Conservation (phyloP, 768 basidiomycete species). For the Zangia roseola region DNA sequence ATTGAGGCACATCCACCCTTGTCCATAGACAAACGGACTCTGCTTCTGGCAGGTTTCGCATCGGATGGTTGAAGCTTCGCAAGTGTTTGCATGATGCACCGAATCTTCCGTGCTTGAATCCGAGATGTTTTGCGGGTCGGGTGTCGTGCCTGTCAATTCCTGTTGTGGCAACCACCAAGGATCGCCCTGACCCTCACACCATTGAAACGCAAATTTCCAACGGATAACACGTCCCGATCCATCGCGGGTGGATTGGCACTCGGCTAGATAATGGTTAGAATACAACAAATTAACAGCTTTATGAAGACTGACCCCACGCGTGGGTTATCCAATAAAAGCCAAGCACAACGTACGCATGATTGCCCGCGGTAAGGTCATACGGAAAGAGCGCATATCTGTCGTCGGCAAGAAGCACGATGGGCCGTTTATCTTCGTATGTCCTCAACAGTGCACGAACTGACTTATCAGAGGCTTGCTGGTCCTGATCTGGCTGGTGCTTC, state of each 20-base stretch:
- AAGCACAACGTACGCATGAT: constrained; percentile 51
- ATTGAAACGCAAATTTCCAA: constrained; percentile 83
- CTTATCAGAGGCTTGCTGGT: constrained; percentile 67
- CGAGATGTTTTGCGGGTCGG: neutral
- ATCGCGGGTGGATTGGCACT: constrained; percentile 54
- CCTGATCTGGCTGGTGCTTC: constrained; percentile 45
- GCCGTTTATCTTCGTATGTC: constrained; percentile 52
- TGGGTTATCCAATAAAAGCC: constrained; percentile 68
- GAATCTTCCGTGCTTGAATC: neutral
- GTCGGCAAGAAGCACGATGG: constrained; percentile 71
- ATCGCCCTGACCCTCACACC: constrained; percentile 69
- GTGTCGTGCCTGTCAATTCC: neutral
- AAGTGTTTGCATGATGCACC: neutral
- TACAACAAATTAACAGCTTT: neutral
- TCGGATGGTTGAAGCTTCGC: neutral
- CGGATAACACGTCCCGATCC: constrained; percentile 57
- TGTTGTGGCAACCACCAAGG: constrained; percentile 47
- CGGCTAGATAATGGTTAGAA: constrained; percentile 41
- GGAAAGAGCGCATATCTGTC: constrained; percentile 75
- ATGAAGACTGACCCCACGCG: constrained; percentile 41
- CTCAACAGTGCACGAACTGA: constrained; percentile 69
- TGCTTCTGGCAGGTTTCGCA: constrained; percentile 45
- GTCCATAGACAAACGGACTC: constrained; percentile 54
- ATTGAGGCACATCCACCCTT: constrained; percentile 64
- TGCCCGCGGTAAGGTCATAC: constrained; percentile 53